Evolutionary conservation across 2,329 filamentous ascomycete genomes (phyloP).

Genomic region (Scedosporium boydii): DNA sequence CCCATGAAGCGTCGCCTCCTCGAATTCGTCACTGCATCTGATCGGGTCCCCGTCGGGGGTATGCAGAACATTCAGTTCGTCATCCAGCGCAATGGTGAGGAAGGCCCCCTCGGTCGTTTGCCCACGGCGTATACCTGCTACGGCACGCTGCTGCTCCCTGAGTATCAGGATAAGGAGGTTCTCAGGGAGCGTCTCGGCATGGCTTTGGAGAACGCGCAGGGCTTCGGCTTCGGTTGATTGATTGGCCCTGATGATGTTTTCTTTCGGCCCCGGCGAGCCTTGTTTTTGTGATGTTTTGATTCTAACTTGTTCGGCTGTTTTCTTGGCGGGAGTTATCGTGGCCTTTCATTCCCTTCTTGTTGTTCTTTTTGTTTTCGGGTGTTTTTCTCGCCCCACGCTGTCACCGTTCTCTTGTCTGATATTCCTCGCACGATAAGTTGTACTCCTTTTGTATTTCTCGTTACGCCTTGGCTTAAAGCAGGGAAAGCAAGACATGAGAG

Average conservation of each 20-base stretch:
- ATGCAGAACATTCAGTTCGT: slow-evolving; percentile 75
- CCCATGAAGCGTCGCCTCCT: slow-evolving; percentile 67
- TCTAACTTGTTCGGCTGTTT: background rate
- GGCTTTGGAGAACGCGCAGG: slow-evolving; percentile 79
- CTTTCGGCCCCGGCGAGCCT: background rate
- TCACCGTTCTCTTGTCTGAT: background rate
- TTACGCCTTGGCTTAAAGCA: background rate
- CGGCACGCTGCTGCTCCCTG: slow-evolving; percentile 74
- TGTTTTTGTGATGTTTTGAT: background rate
- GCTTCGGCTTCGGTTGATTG: slow-evolving; percentile 72
- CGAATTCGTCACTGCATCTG: slow-evolving; percentile 91
- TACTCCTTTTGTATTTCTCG: background rate
- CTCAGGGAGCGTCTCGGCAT: slow-evolving; percentile 68
- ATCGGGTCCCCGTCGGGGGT: slow-evolving; percentile 81
- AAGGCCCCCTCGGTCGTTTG: slow-evolving; percentile 45
- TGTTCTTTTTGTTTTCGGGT: background rate
- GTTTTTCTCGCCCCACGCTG: background rate
- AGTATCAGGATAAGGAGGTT: slow-evolving; percentile 64
- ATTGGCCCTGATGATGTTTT: background rate
- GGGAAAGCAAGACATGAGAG: background rate
- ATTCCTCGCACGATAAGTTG: background rate
- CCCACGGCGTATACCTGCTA: slow-evolving; percentile 93
- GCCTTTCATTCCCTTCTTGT: background rate
- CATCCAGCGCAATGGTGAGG: slow-evolving; percentile 67
- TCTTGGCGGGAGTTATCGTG: background rate